These are phyloP conservation scores for Hanseniaspora singularis DNA, from an alignment of 805 yeast genomes.

Conservation along the genomic window DNA sequence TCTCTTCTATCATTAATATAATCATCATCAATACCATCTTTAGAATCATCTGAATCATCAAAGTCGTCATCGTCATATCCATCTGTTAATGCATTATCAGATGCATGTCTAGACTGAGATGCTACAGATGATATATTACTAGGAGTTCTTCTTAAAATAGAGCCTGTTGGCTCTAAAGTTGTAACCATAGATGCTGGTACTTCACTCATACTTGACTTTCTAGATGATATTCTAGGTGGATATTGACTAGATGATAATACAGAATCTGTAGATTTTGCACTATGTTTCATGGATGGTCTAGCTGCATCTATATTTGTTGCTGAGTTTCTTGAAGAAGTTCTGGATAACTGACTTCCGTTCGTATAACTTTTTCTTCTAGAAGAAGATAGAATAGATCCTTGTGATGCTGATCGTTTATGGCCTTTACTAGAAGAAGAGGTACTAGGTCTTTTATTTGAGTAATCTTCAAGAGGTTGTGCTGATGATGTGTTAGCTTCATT, in stretches of 20 bases:
- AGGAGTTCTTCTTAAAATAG: constrained; percentile 7
- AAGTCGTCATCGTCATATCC: constrained; percentile 11
- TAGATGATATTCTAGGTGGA: constrained; percentile 7
- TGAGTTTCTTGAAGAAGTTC: constrained; percentile 9
- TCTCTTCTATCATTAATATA: constrained; percentile 3
- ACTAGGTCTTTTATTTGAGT: constrained; percentile 1
- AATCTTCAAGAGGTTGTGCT: not conserved
- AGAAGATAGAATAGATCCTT: constrained; percentile 4
- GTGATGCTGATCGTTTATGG: constrained; percentile 10
- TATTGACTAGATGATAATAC: not conserved
- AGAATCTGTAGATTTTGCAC: constrained; percentile 1
- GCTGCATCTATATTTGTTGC: not conserved
- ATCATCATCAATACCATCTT: constrained; percentile 1
- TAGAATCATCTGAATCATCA: not conserved
- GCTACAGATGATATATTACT: constrained; percentile 13
- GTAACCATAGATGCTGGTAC: constrained; percentile 15
- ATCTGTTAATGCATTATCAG: constrained; percentile 14
- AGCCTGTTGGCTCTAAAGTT: constrained; percentile 11
- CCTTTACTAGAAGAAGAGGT: not conserved
- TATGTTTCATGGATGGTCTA: constrained; percentile 1
- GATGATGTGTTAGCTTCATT: not conserved
- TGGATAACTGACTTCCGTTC: not conserved
- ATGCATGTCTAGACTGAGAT: constrained; percentile 14
- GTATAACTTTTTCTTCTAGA: not conserved
- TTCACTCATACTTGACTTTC: constrained; percentile 15